phyloP scores from a whole-genome alignment of 108 stramenopile genomes.

The Aurantiochytrium sp. region DNA sequence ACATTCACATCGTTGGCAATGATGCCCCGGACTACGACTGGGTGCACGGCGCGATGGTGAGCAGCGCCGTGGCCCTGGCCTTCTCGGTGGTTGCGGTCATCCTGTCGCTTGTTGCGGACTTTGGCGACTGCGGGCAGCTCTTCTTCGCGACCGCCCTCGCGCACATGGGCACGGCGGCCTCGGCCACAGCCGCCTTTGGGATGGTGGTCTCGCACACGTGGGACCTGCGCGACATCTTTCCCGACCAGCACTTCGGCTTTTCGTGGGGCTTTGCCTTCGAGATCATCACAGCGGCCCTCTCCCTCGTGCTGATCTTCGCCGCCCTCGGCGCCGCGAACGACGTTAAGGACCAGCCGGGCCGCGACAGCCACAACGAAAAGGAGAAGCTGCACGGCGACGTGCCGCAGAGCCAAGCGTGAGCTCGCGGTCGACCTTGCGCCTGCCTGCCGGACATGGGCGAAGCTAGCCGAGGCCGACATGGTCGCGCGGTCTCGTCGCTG shows the following conservation, averaged over 20 bases:
- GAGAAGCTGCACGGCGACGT: background rate
- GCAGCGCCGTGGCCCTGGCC: background rate
- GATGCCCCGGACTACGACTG: background rate
- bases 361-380: background rate
- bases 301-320: background rate
- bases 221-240: background rate
- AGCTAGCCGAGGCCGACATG: too few species aligned
- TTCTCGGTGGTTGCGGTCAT: background rate
- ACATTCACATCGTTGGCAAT: background rate
- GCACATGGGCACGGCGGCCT: background rate
- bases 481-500: too few species aligned
- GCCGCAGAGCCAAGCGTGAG: background rate
- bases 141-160: background rate
- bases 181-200: background rate
- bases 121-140: background rate
- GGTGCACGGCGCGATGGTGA: background rate
- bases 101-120: background rate
- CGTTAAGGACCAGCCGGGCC: background rate
- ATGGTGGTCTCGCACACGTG: constrained; percentile 8
- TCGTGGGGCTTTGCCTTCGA: background rate
- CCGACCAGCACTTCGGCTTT: background rate
- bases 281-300: background rate
- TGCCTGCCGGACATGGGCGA: too few species aligned
- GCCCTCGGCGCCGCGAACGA: background rate
- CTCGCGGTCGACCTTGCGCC: too few species aligned